These are phyloP conservation scores for Pythium coloratum DNA, from an alignment of 352 stramenopile species.

Conservation along the genomic window DNA sequence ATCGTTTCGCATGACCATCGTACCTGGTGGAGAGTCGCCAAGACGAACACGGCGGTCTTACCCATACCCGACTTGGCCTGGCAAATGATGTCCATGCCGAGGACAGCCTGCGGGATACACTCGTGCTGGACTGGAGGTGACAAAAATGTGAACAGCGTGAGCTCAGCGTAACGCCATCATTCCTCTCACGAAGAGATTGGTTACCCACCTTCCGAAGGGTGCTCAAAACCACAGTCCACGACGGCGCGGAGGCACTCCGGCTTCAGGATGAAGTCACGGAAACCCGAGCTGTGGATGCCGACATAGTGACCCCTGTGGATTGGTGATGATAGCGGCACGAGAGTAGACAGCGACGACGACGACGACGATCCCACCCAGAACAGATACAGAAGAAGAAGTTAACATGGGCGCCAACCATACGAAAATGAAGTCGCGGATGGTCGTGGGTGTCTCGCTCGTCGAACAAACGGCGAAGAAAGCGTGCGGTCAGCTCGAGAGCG, in stretches of 20 bases:
- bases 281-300: slow-evolving; percentile 98
- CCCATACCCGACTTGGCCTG: slow-evolving; percentile 99
- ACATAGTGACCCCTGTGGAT: slow-evolving; percentile 97
- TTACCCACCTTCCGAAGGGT: slow-evolving; percentile 96
- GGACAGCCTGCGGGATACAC: slow-evolving; percentile 98
- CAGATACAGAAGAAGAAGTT: slow-evolving; percentile 87
- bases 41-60: slow-evolving; percentile 99
- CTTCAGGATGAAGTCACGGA: slow-evolving; percentile 99
- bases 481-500: background rate
- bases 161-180: background rate
- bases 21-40: slow-evolving; percentile 99
- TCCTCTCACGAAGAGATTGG: background rate
- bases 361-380: slow-evolving; percentile 35
- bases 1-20: background rate
- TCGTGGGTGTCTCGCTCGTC: slow-evolving; percentile 10
- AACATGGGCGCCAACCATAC: slow-evolving; percentile 42
- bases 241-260: slow-evolving; percentile 98
- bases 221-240: slow-evolving; percentile 99
- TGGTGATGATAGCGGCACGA: slow-evolving; percentile 3
- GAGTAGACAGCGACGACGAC: slow-evolving; percentile 3
- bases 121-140: slow-evolving; percentile 93
- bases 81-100: slow-evolving; percentile 99
- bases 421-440: slow-evolving; percentile 15
- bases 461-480: slow-evolving; percentile 6
- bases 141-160: background rate